Conservation (phyloP, 176 grass and related monocot species). For the Zea luxurians region DNA sequence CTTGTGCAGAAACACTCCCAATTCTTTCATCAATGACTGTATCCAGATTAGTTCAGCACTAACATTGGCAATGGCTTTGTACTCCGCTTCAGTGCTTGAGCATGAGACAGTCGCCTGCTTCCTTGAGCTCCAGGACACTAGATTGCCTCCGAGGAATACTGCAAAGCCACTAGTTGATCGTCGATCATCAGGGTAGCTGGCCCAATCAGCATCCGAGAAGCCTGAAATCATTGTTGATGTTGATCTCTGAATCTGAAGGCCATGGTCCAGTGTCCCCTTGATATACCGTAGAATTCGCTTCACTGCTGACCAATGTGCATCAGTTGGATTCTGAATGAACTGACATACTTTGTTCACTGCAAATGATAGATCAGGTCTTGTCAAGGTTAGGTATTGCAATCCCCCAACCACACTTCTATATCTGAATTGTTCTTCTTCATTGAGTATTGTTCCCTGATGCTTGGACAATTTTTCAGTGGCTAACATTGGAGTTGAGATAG, state of each 20-base stretch:
- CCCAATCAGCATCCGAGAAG: neutral
- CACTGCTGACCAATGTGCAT: neutral
- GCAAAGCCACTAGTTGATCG: neutral
- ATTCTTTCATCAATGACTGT: too few relatives aligned
- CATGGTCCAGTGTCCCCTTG: neutral
- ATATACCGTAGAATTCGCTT: neutral
- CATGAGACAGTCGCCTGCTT: too few relatives aligned
- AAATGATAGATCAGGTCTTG: neutral
- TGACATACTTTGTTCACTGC: neutral
- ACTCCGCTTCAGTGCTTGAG: too few relatives aligned
- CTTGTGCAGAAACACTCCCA: too few relatives aligned
- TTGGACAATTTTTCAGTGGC: neutral
- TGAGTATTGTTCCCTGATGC: neutral
- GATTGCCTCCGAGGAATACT: too few relatives aligned
- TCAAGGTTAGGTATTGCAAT: neutral
- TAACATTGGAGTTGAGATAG: neutral
- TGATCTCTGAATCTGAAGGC: neutral
- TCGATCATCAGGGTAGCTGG: neutral
- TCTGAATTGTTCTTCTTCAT: neutral
- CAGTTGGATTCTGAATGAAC: neutral
- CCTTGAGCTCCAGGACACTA: too few relatives aligned
- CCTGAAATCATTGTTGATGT: neutral
- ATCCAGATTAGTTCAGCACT: too few relatives aligned
- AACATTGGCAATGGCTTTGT: too few relatives aligned
- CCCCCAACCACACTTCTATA: neutral